These are phyloP conservation scores for Stevia rebaudiana DNA, from an alignment of 140 eudicot species.

Conservation along the genomic window DNA sequence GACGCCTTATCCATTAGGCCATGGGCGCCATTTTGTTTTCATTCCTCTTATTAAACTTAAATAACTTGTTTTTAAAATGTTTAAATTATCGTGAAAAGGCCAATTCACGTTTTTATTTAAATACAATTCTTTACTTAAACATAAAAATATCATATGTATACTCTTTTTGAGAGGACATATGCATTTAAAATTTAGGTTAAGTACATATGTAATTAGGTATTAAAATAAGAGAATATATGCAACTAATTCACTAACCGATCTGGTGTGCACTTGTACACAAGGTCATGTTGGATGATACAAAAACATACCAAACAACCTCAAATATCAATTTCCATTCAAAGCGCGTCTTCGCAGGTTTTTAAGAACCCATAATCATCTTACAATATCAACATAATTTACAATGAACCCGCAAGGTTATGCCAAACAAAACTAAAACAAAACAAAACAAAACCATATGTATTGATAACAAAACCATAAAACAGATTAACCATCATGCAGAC, in stretches of 20 bases:
- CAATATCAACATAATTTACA: constrained; percentile 2
- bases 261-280: neutral
- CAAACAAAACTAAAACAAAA: no score
- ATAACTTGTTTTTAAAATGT: no score
- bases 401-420: neutral
- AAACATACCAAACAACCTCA: neutral
- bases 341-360: neutral
- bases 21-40: constrained; percentile 46
- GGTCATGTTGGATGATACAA: neutral
- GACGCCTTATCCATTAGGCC: constrained; percentile 99
- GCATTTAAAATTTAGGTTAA: no score
- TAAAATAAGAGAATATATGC: no score
- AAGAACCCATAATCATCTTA: constrained; percentile 9
- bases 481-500: constrained; percentile 22
- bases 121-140: no score
- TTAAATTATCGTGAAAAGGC: no score
- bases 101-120: no score
- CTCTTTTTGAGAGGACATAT: no score
- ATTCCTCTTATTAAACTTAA: no score
- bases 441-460: neutral
- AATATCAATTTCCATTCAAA: neutral
- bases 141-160: no score
- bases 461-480: neutral
- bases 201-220: no score
- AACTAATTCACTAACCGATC: no score